These are phyloP conservation scores for Seminavis robusta DNA, from an alignment of 108 stramenopile species.

Conservation along the genomic window DNA sequence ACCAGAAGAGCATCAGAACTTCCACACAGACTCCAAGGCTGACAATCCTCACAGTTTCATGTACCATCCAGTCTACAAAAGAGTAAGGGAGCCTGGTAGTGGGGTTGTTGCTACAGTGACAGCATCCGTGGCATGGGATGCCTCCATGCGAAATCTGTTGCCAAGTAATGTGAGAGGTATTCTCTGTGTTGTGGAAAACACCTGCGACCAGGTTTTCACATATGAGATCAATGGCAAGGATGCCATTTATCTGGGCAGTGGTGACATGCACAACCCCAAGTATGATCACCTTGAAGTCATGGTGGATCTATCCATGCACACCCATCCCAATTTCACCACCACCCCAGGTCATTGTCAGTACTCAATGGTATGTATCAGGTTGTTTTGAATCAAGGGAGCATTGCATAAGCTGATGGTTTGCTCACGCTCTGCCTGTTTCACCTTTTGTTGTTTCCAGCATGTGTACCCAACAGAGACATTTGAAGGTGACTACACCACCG, in stretches of 20 bases:
- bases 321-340: no score
- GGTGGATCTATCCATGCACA: not conserved
- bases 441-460: no score
- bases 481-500: constrained; percentile 4
- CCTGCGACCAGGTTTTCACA: constrained; percentile 33
- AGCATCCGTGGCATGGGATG: no score
- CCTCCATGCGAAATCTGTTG: constrained; percentile 15
- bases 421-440: no score
- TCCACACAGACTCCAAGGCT: no score
- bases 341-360: no score
- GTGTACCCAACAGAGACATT: constrained; percentile 14
- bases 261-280: constrained; percentile 47
- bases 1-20: no score
- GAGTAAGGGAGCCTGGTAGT: no score
- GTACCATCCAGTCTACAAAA: not conserved
- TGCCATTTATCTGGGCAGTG: constrained; percentile 43
- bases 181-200: constrained; percentile 9
- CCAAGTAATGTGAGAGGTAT: constrained; percentile 15
- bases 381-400: no score
- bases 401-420: no score
- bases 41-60: not conserved
- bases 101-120: no score
- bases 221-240: constrained; percentile 34
- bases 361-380: no score
- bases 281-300: constrained; percentile 17